Evolutionary conservation across 2,329 filamentous ascomycete genomes (phyloP).

Genomic region (Aspergillus japonicus): DNA sequence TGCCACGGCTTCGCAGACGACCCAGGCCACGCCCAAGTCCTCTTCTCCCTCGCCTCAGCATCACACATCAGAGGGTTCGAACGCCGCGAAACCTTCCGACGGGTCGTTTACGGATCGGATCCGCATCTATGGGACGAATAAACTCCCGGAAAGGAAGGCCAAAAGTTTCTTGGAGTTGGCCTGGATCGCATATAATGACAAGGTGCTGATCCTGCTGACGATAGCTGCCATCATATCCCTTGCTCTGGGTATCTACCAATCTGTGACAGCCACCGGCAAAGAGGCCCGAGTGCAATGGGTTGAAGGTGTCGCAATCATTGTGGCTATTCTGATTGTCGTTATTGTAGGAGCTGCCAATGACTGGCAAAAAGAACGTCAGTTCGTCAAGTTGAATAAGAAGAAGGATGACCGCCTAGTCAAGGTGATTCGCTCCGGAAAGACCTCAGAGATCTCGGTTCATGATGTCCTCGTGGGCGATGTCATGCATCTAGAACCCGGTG

Average conservation of each 20-base stretch:
- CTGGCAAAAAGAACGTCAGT: slow-evolving; percentile 78
- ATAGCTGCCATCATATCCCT: slow-evolving; percentile 72
- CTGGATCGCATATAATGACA: slow-evolving; percentile 82
- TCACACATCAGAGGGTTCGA: slow-evolving; percentile 15
- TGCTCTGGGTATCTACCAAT: slow-evolving; percentile 72
- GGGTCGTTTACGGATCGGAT: slow-evolving; percentile 61
- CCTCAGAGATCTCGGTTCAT: slow-evolving; percentile 66
- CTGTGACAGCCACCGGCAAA: slow-evolving; percentile 56
- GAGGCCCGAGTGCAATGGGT: slow-evolving; percentile 71
- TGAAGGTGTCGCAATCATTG: slow-evolving; percentile 75
- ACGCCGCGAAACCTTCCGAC: slow-evolving; percentile 27
- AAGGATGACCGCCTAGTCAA: slow-evolving; percentile 75
- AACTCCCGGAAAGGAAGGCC: slow-evolving; percentile 65
- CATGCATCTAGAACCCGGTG: slow-evolving; percentile 70
- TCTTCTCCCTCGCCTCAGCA: slow-evolving; percentile 20
- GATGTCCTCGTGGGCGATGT: slow-evolving; percentile 74
- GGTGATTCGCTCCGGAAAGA: slow-evolving; percentile 71
- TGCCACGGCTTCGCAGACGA: slow-evolving; percentile 38
- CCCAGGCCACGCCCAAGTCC: slow-evolving; percentile 29
- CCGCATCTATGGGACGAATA: slow-evolving; percentile 68
- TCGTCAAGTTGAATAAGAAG: slow-evolving; percentile 76
- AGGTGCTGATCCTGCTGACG: slow-evolving; percentile 70
- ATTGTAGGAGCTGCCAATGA: slow-evolving; percentile 76
- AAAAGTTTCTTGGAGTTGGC: slow-evolving; percentile 69
- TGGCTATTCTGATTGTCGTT: slow-evolving; percentile 73